A percentile compares a stretch with the other conserved stretches of the same genome.
These are phyloP conservation scores for Penicillium polonicum DNA, from an alignment of 2,329 filamentous ascomycete genomes.

Conservation along the genomic window DNA sequence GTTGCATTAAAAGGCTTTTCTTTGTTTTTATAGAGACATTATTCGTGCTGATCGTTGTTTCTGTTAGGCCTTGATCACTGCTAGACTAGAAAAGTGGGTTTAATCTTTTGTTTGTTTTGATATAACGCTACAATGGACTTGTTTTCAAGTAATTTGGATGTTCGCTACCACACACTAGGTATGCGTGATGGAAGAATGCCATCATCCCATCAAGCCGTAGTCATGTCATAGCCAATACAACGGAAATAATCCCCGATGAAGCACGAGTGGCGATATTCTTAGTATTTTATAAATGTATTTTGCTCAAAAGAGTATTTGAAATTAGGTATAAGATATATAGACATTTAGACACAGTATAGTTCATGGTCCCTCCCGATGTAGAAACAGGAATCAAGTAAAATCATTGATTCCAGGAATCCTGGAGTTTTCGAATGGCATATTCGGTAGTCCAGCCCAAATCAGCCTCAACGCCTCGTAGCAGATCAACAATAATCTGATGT, in stretches of 20 bases:
- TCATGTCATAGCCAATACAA: neutral
- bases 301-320: neutral
- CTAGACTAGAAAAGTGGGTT: neutral
- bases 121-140: neutral
- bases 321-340: neutral
- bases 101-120: neutral
- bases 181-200: neutral
- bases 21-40: neutral
- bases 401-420: constrained; percentile 31
- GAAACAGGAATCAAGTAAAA: neutral
- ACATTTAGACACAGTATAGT: neutral
- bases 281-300: neutral
- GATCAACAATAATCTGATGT: constrained; percentile 53
- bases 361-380: neutral
- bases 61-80: neutral
- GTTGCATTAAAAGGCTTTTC: neutral
- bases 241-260: neutral
- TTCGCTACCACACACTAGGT: neutral
- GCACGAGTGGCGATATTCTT: neutral
- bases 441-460: constrained; percentile 62
- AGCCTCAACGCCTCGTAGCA: constrained; percentile 58
- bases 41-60: neutral
- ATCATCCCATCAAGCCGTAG: neutral
- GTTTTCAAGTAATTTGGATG: neutral
- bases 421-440: constrained; percentile 53